Evolutionary conservation across 305 asterid genomes (phyloP).

Genomic region (Withania somnifera): DNA sequence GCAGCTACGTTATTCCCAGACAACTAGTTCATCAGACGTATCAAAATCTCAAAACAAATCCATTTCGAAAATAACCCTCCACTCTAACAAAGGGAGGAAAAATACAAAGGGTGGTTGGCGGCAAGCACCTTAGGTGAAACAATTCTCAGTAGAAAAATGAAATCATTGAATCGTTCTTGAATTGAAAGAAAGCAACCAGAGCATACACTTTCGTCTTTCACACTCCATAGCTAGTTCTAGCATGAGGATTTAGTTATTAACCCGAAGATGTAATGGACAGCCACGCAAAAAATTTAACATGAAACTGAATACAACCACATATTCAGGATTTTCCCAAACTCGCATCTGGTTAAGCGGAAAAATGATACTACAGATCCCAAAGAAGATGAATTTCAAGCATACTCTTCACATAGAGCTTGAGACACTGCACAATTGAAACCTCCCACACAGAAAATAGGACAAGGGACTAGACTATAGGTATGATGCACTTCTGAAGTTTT

Average conservation of each 20-base stretch:
- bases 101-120: background rate
- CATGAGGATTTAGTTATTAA: background rate
- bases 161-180: background rate
- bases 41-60: background rate
- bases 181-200: background rate
- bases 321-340: background rate
- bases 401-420: background rate
- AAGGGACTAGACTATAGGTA: background rate
- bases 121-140: background rate
- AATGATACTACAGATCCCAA: background rate
- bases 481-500: background rate
- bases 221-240: background rate
- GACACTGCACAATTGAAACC: background rate
- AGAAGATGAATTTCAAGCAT: background rate
- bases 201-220: background rate
- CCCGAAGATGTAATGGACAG: background rate
- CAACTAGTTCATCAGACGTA: background rate
- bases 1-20: background rate
- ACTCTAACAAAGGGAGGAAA: background rate
- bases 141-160: background rate
- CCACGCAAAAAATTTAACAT: background rate
- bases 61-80: background rate
- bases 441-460: background rate
- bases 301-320: background rate
- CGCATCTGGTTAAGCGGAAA: background rate